Evolutionary conservation across 2,329 filamentous ascomycete species (phyloP).

Genomic region (Venturia aucupariae): DNA sequence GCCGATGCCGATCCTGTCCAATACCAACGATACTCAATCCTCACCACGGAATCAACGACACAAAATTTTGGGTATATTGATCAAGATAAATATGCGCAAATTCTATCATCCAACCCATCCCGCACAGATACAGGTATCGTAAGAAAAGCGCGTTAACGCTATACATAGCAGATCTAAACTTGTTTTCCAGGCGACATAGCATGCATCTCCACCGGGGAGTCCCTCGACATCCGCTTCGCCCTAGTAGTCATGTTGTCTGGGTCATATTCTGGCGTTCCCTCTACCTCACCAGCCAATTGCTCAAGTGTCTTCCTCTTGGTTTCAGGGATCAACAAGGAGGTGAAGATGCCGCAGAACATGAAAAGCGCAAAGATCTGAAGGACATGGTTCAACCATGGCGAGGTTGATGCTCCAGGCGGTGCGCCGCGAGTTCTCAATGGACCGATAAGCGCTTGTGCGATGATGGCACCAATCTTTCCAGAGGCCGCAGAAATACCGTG

Average conservation of each 20-base stretch:
- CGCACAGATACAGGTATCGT: not conserved
- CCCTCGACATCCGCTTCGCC: not conserved
- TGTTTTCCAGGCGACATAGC: not conserved
- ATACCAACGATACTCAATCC: too few species aligned
- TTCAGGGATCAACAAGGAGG: slow-evolving; percentile 65
- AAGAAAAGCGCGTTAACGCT: not conserved
- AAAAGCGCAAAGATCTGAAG: slow-evolving; percentile 73
- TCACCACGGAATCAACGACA: too few species aligned
- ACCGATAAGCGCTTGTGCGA: slow-evolving; percentile 41
- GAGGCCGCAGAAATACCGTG: slow-evolving; percentile 41
- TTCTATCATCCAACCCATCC: not conserved
- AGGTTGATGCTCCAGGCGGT: slow-evolving; percentile 17
- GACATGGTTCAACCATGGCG: slow-evolving; percentile 61
- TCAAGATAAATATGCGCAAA: not conserved
- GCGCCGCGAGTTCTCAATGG: slow-evolving; percentile 46
- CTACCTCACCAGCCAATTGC: slow-evolving; percentile 55
- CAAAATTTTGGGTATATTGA: not conserved
- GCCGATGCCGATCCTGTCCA: too few species aligned
- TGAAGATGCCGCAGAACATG: slow-evolving; percentile 64
- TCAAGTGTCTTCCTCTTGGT: slow-evolving; percentile 68
- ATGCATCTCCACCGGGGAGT: not conserved
- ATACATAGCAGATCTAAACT: not conserved
- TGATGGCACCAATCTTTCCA: slow-evolving; percentile 41
- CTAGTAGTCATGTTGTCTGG: not conserved
- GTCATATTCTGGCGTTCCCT: slow-evolving; percentile 9